These are phyloP conservation scores for Escovopsis sp. DNA, from an alignment of 2,329 filamentous ascomycete genomes.

Conservation along the genomic window DNA sequence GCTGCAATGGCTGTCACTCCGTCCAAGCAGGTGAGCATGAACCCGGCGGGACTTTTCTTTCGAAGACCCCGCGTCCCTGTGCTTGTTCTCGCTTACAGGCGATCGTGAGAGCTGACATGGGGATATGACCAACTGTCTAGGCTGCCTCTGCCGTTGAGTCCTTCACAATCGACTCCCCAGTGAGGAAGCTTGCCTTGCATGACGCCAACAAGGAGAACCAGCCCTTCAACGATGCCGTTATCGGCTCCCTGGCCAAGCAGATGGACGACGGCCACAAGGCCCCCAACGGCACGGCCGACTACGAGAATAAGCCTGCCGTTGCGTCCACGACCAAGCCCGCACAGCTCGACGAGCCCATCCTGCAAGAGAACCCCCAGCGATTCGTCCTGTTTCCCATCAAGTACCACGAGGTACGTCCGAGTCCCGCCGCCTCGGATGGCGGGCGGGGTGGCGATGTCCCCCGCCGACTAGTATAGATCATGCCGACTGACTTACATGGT, in stretches of 20 bases:
- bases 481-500: constrained; percentile 22
- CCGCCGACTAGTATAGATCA: constrained; percentile 8
- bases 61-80: neutral
- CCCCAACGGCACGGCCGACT: constrained; percentile 15
- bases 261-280: constrained; percentile 49
- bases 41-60: constrained; percentile 9
- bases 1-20: constrained; percentile 56
- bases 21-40: constrained; percentile 38
- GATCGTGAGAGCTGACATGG: no score
- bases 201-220: constrained; percentile 70
- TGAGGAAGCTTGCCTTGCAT: constrained; percentile 78
- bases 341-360: constrained; percentile 75
- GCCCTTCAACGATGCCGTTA: constrained; percentile 33
- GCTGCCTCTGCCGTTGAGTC: constrained; percentile 74
- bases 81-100: no score
- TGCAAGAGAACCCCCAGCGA: constrained; percentile 88
- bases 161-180: constrained; percentile 83
- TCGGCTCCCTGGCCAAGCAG: constrained; percentile 37
- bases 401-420: constrained; percentile 81
- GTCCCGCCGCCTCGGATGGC: constrained; percentile 47
- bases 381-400: constrained; percentile 99
- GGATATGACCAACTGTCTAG: constrained; percentile 32
- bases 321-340: constrained; percentile 45
- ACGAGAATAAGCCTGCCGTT: constrained; percentile 19
- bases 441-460: constrained; percentile 30